Conservation (phyloP, 768 basidiomycete species). For the Trametes cingulata region DNA sequence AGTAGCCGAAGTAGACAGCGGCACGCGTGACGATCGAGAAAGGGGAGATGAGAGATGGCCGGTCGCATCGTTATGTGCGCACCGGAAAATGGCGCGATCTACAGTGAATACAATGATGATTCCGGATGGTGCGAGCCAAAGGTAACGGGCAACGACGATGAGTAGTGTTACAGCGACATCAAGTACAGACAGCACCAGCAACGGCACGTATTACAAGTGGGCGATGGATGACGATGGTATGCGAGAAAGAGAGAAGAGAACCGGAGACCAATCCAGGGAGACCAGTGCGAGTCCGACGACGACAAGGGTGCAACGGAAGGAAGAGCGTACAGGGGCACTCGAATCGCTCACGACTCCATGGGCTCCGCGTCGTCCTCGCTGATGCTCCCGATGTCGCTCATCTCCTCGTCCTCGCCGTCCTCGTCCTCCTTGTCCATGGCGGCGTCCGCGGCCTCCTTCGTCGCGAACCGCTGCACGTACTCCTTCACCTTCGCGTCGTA, state of each 20-base stretch:
- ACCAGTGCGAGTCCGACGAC: background rate
- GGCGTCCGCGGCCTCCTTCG: conserved; percentile 84
- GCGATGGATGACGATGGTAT: conserved; percentile 6
- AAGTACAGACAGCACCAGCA: conserved; percentile 20
- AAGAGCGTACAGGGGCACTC: background rate
- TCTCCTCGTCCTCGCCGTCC: conserved; percentile 73
- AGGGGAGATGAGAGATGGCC: too few species aligned
- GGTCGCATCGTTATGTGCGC: background rate
- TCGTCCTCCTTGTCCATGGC: conserved; percentile 64
- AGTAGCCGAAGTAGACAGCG: too few species aligned
- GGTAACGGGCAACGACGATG: background rate
- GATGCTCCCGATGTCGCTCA: conserved; percentile 86
- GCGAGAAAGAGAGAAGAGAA: background rate
- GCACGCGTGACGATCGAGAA: too few species aligned
- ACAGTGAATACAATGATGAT: conserved; percentile 15
- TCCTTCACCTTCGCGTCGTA: conserved; percentile 96
- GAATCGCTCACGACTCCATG: conserved; percentile 23
- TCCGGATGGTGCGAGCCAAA: conserved; percentile 9
- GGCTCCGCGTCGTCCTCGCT: conserved; percentile 57
- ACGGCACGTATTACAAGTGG: conserved; percentile 9
- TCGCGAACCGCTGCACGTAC: conserved; percentile 95
- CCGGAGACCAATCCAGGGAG: background rate
- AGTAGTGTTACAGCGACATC: conserved; percentile 18
- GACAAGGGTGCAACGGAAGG: conserved; percentile 1
- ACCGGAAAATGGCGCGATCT: background rate